Evolutionary conservation across 345 rosid species (phyloP).

Genomic region (Passiflora organensis): DNA sequence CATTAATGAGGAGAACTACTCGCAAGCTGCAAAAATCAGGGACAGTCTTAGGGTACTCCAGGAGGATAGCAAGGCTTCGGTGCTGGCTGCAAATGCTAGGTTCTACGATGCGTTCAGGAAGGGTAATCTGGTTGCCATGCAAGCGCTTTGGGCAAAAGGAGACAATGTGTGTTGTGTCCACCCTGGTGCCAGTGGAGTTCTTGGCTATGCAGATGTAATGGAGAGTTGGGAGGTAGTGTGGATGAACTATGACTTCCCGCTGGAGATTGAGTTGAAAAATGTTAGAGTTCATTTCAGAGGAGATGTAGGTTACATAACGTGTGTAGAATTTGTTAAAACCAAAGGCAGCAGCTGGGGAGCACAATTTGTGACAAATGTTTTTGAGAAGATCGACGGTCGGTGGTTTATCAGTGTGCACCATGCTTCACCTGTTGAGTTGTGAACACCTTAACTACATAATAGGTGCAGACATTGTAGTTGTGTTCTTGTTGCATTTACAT

Average conservation of each 20-base stretch:
- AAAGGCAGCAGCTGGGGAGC: slow-evolving; percentile 95
- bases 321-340: slow-evolving; percentile 78
- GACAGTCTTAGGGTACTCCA: slow-evolving; percentile 56
- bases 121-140: slow-evolving; percentile 75
- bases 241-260: slow-evolving; percentile 85
- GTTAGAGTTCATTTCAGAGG: slow-evolving; percentile 69
- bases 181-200: slow-evolving; percentile 77
- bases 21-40: slow-evolving; percentile 75
- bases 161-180: slow-evolving; percentile 74
- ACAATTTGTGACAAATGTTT: slow-evolving; percentile 83
- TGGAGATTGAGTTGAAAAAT: slow-evolving; percentile 66
- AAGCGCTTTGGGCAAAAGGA: slow-evolving; percentile 56
- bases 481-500: background rate
- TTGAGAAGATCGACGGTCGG: slow-evolving; percentile 65
- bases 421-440: slow-evolving; percentile 80
- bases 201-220: slow-evolving; percentile 69
- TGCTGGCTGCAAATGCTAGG: slow-evolving; percentile 64
- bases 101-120: slow-evolving; percentile 69
- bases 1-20: slow-evolving; percentile 76
- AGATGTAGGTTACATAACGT: slow-evolving; percentile 66
- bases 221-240: slow-evolving; percentile 95
- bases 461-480: background rate
- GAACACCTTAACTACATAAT: slow-evolving; percentile 11
- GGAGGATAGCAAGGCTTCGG: slow-evolving; percentile 60
- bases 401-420: slow-evolving; percentile 90